Evolutionary conservation across 1,284 basidiomycete species (phyloP), one percentile per base, ranked within the genome.

Genomic region (Phlebopus sp.): DNA sequence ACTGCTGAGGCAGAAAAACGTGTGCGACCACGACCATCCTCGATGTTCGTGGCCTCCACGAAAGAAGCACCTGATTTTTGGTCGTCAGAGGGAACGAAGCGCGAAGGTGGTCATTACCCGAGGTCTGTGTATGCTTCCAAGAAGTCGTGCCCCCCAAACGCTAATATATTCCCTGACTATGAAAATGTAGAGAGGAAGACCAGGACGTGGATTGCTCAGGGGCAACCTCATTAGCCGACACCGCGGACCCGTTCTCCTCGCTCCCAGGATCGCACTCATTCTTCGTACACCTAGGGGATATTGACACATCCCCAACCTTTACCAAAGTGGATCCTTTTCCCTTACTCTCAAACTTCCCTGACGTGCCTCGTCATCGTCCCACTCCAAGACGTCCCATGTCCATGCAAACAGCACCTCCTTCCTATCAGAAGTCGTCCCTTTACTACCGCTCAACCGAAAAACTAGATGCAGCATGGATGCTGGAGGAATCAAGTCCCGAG

Each of bases 401-500:
- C 5, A 48, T 45, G 13, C 59, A 57, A n/a, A 37, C 23, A 14
- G 34, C 42, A 38, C 31, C 60, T 6, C 23, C 46, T 13, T 40
- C 51, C 6, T 49, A 60, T 3, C 43, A 40, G 0, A 14, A 10
- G 14, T 44, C 56, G 19, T 48, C 49, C 2, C 17, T 42, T n/a
- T 30, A 32, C 19, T 13, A 42, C 18, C 42, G 47, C 27, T 21
- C 35, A 21, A 44, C 37, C 14, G 43, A 53, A 11, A 41, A 56
- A 39, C 19, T 42, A 1, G 56, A 59, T 23, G n/a, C 43, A 31
- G 56, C 59, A n/a, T 64, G 64, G 64, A 62, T 59, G 57, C 30
- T 60, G 25, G 62, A 67, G 35, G 57, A 51, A 21, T 56, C 55
- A 2, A 66, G 63, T 39, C 60, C 59, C 1, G 57, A 64, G 18